Evolutionary conservation across 2,329 filamentous ascomycete genomes (phyloP), one percentile per base, ranked within the genome.

Genomic region (Aspergillus unguis): DNA sequence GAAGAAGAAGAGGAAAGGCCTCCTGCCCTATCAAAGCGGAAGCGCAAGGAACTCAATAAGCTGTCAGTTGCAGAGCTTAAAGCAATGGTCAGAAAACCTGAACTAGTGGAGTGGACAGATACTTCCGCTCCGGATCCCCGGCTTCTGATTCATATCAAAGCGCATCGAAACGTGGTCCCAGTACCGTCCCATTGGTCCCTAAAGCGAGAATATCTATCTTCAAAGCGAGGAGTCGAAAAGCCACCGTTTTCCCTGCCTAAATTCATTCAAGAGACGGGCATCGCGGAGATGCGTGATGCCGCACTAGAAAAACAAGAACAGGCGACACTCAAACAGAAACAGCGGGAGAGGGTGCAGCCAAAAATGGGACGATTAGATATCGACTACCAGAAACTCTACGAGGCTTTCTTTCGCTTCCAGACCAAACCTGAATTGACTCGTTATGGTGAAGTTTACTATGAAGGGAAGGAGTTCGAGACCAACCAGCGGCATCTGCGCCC

Each of bases 361-460:
- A 97, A 97, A 75, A 94, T 96, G 82, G 94, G 94, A 57, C 95
- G 94, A 71, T 80, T 99, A 46, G 94, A 99, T 70, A 97, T 99
- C 61, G 94, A 99, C 72, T 99, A 99, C 71, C 90, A 96, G 68
- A 96, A 94, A 71, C 84, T 97, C 50, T 97, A 97, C 75, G 94
- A 97, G 69, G 94, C 94, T 3, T 99, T 99, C 78, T 99, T 99
- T 79, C 85, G 91, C 54, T 95, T 96, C 69, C 94, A 99, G 75
- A 95, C 90, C 37, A 99, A 99, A 74, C 94, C 94, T 0, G 86
- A 91, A 62, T 77, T 99, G 58, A 97, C 94, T 31, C 84, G 92
- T 40, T 99, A 96, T 63, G 94, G 94, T 37, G 94, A 99, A 71
- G 92, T 99, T n/a, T 99, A 99, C 73, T 97, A 97, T 70, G 94